Base-by-base conservation (phyloP, 148 eudicot genomes). In the Nepenthes mirabilis region DNA sequence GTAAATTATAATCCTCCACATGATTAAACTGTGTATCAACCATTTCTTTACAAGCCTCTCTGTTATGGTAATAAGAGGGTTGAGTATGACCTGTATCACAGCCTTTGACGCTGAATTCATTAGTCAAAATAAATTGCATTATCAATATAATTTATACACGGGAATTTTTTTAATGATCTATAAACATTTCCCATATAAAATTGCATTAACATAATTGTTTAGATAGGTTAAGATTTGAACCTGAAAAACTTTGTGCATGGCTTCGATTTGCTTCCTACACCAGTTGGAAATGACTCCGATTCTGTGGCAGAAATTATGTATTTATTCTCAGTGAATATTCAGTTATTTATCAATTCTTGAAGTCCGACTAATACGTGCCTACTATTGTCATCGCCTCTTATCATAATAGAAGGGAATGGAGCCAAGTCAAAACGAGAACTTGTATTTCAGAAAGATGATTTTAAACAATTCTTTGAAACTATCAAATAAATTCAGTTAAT, bases 221-320 rank as follows among this genome's bases (percentile, higher is more conserved):
- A 72, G 74, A 66, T 70, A 65, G 70, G 80, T 75, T 74, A 74
- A 76, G 82, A 89, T 82, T 81, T 65, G 82, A 83, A 90, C 97
- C 97, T 90, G 97, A 86, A 90, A 84, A 90, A 90, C 88, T 90
- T 90, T 82, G 97, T 90, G 97, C 97, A 90, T 68, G 97, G 94
- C 97, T 90, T 90, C 77, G 87, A 90, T 90, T 90, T 90, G 97
- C 97, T 90, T 81, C 97, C 94, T 86, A 89, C 77, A 86, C 97
- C 97, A 80, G 78, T 68, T 82, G 82, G 70, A 71, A 78, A 78
- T 59, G 82, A 72, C 75, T 85, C 96, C 87, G 64, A 79, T 75
- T 89, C 96, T 89, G 96, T 89, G 81, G 65, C 85, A 89, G 67
- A 76, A 71, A 85, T 89, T 89, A 75, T 77, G 81, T 74, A 45